Conservation (phyloP, 2,329 filamentous ascomycete species). For the Akanthomyces dipterigenus region DNA sequence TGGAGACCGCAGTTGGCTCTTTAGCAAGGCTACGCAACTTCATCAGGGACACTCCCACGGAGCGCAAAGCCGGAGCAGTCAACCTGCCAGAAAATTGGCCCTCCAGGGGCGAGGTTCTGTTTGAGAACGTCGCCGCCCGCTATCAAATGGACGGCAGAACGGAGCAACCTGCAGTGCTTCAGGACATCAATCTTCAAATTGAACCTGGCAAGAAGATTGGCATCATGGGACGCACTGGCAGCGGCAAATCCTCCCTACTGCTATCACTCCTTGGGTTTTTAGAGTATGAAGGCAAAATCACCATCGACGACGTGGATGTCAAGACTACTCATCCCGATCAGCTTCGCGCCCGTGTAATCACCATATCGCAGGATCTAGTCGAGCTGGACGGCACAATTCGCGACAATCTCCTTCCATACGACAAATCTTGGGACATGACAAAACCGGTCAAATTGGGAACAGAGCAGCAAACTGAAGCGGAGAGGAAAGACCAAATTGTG, state of each 20-base stretch:
- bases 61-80: background rate
- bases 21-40: background rate
- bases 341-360: background rate
- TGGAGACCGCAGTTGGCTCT: background rate
- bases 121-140: background rate
- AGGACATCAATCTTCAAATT: constrained; percentile 56
- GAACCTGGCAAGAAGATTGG: constrained; percentile 56
- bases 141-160: background rate
- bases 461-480: background rate
- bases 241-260: constrained; percentile 62
- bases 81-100: background rate
- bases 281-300: constrained; percentile 53
- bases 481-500: background rate
- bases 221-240: constrained; percentile 63
- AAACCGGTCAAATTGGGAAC: background rate
- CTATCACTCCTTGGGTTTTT: constrained; percentile 64
- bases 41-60: background rate
- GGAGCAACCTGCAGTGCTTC: constrained; percentile 29
- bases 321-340: constrained; percentile 31
- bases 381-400: constrained; percentile 2
- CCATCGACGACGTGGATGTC: constrained; percentile 63
- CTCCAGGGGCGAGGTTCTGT: background rate
- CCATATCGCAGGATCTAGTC: background rate
- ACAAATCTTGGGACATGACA: background rate
- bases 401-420: background rate